Percentiles rank a stretch among this genome's conserved stretches.
Conservation (phyloP, 2,329 filamentous ascomycete genomes). For the Plectosphaerella cucumerina region DNA sequence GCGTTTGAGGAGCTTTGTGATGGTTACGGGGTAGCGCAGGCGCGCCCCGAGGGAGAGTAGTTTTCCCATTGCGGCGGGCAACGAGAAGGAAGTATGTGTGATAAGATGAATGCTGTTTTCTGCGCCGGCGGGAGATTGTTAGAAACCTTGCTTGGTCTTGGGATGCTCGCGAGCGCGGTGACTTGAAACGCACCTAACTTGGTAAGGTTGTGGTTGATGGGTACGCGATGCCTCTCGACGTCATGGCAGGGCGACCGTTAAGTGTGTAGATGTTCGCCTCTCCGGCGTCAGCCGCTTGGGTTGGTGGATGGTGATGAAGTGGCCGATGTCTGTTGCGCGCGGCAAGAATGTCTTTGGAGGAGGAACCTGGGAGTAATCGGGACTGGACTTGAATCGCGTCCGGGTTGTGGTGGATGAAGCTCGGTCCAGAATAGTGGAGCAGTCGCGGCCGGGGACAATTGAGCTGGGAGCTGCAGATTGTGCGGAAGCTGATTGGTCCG, state of each 20-base stretch:
- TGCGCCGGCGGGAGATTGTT: too few relatives aligned
- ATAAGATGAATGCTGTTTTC: too few relatives aligned
- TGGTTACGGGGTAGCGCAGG: conserved; percentile 89
- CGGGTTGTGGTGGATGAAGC: too few relatives aligned
- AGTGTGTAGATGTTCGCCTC: not conserved
- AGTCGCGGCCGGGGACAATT: too few relatives aligned
- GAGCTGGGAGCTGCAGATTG: too few relatives aligned
- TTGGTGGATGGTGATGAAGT: not conserved
- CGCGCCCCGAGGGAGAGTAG: conserved; percentile 50
- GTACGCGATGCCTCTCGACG: not conserved
- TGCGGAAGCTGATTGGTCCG: too few relatives aligned
- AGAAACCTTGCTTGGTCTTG: too few relatives aligned
- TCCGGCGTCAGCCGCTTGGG: not conserved
- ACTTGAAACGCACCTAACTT: not conserved
- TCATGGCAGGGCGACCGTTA: not conserved
- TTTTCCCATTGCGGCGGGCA: conserved; percentile 32
- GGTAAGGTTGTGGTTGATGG: not conserved
- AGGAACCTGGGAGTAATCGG: not conserved
- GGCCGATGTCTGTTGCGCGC: not conserved
- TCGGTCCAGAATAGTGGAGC: too few relatives aligned
- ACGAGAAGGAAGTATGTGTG: not conserved
- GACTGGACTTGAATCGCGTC: not conserved
- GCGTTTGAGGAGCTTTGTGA: conserved; percentile 77
- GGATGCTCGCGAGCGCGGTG: too few relatives aligned
- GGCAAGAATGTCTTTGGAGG: not conserved